These are phyloP conservation scores for Penicillium sp. DNA, from an alignment of 2,329 filamentous ascomycete genomes.

Conservation along the genomic window DNA sequence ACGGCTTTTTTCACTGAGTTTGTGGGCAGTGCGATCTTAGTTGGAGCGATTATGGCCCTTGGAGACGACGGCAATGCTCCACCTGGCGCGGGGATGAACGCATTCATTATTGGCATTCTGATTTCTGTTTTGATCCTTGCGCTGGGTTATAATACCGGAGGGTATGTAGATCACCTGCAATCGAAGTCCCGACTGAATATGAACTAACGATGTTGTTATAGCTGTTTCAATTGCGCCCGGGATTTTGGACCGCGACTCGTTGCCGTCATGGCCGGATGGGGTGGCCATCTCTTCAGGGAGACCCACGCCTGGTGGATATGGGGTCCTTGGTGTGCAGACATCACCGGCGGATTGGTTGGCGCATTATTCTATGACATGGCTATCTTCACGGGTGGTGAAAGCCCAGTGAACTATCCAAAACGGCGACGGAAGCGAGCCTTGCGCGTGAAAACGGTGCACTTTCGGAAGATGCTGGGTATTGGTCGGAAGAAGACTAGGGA, in stretches of 20 bases:
- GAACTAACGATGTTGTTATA: constrained; percentile 1
- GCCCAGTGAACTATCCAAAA: constrained; percentile 42
- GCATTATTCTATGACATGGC: constrained; percentile 35
- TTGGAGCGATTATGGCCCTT: constrained; percentile 33
- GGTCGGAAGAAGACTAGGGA: constrained; percentile 13
- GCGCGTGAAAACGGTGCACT: constrained; percentile 28
- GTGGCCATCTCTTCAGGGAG: constrained; percentile 25
- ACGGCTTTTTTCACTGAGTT: constrained; percentile 39
- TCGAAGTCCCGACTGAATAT: neutral
- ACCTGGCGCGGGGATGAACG: constrained; percentile 42
- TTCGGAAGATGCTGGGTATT: constrained; percentile 15
- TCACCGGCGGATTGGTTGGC: constrained; percentile 32
- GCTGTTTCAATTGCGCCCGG: constrained; percentile 34
- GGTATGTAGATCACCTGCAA: constrained; percentile 10
- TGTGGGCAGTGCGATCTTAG: constrained; percentile 30
- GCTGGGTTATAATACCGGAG: constrained; percentile 38
- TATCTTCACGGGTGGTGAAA: constrained; percentile 39
- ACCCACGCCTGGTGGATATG: constrained; percentile 35
- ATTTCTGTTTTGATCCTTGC: constrained; percentile 15
- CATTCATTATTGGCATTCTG: constrained; percentile 26
- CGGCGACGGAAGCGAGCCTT: constrained; percentile 35
- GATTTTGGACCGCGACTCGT: constrained; percentile 36
- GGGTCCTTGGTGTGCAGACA: constrained; percentile 34
- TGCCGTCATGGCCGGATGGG: constrained; percentile 32
- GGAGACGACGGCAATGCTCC: constrained; percentile 45